These are phyloP conservation scores for Kalmanozyma brasiliensis DNA, from an alignment of 1,284 basidiomycete genomes.

Conservation along the genomic window DNA sequence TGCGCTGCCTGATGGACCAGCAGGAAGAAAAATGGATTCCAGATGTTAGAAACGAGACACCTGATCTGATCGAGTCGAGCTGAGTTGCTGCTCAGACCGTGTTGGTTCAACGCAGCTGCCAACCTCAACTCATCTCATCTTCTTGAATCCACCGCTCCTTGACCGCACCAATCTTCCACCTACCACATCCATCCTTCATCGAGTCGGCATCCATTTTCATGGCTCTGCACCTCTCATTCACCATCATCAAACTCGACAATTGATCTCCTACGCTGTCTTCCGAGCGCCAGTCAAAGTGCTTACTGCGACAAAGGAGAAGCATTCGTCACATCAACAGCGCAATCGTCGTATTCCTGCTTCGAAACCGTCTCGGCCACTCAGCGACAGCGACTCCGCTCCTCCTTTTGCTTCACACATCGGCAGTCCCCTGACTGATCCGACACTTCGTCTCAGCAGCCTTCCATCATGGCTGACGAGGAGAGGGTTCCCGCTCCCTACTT, in stretches of 20 bases:
- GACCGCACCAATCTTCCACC: not conserved
- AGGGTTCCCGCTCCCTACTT: constrained; percentile 46
- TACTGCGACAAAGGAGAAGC: too few species aligned
- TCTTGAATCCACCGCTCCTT: not conserved
- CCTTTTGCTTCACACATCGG: too few species aligned
- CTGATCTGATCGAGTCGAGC: constrained; percentile 19
- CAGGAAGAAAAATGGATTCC: not conserved
- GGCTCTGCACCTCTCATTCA: not conserved
- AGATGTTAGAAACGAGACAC: constrained; percentile 8
- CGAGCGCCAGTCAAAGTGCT: not conserved
- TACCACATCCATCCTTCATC: constrained; percentile 1
- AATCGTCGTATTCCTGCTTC: not conserved
- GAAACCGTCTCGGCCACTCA: too few species aligned
- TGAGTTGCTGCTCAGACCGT: not conserved
- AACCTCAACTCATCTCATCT: constrained; percentile 1
- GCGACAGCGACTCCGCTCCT: too few species aligned
- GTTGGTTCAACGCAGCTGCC: constrained; percentile 9
- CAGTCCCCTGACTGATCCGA: not conserved
- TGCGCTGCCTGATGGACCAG: not conserved
- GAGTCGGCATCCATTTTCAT: not conserved
- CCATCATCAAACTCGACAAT: constrained; percentile 3
- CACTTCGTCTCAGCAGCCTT: not conserved
- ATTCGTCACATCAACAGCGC: not conserved
- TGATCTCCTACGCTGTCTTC: not conserved
- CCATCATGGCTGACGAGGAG: constrained; percentile 42